phyloP scores from a whole-genome alignment of 2,329 filamentous ascomycete genomes.

The Cercospora zeina region DNA sequence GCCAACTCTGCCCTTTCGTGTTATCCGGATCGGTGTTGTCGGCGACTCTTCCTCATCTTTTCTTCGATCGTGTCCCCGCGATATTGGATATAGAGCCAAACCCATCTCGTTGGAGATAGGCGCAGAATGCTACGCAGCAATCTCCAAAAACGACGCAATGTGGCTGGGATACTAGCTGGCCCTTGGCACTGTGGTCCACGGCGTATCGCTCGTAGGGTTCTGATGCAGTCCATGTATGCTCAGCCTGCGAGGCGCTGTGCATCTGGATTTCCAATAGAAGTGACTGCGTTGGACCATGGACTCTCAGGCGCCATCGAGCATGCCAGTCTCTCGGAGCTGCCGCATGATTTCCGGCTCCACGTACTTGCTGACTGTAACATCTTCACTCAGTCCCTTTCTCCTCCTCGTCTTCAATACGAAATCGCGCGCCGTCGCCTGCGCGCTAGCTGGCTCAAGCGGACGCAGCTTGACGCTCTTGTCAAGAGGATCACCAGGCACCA shows the following conservation, averaged over 20 bases:
- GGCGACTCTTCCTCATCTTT: not conserved
- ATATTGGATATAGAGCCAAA: not conserved
- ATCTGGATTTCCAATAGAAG: not conserved
- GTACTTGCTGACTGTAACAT: conserved; percentile 94
- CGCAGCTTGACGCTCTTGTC: conserved; percentile 80
- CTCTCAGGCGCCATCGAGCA: conserved; percentile 52
- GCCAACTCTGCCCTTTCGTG: not conserved
- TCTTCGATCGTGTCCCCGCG: not conserved
- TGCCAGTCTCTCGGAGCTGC: conserved; percentile 82
- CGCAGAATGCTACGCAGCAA: not conserved
- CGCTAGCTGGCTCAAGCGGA: conserved; percentile 81
- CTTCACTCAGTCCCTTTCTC: conserved; percentile 91
- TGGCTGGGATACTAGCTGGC: not conserved
- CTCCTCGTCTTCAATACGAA: conserved; percentile 95
- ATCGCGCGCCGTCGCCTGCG: conserved; percentile 87
- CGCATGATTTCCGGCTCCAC: conserved; percentile 91
- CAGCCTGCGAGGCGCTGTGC: not conserved
- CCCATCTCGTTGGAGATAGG: not conserved
- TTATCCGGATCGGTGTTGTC: not conserved
- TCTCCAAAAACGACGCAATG: not conserved
- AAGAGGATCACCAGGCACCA: conserved; percentile 92
- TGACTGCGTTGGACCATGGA: not conserved
- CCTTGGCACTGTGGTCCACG: not conserved
- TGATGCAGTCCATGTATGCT: not conserved
- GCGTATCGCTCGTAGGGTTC: not conserved